Evolutionary conservation across 768 basidiomycete genomes (phyloP), one percentile per base, ranked within the genome.

Genomic region (Kwoniella mangroviensis): DNA sequence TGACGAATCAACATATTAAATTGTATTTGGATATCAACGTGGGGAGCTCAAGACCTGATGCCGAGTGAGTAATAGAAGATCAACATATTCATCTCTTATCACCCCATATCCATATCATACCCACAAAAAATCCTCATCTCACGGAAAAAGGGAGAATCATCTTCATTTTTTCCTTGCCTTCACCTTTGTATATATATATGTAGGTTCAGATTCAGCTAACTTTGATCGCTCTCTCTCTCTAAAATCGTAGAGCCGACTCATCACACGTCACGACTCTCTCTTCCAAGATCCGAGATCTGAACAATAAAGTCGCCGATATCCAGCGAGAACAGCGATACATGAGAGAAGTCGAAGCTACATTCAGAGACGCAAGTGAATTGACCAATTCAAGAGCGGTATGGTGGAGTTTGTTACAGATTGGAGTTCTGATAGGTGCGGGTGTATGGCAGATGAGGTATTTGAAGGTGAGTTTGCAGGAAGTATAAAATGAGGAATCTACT

Each of bases 301-400:
- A 98, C 84, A 87, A 89, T 79, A 96, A 94, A 83, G 86, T 99
- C 59, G 92, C 92, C 82, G 94, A 96, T 76, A 91, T 98, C 65
- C 87, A 93, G 56, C 86, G 94, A 26, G 97, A 98, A 84, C 97
- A 99, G 84, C 92, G 95, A 84, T 99, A 98, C 81, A 96, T 98
- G 85, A 87, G 97, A 53, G 96, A 99, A 84, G 86, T 97, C 73
- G 97, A 99, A 84, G 86, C 92, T 12, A 90, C 92, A 75, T 99
- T 91, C 81, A 86, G 97, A 49, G 85, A 94, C 84, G 83, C 98
- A 72, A 94, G 92, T 75, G 97, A 99, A 84, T 83, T 84, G 17
- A 96, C 93, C 49, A 99, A 99, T 84, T 85, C 90, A n/a, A 86
- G 90, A 69, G 94, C 97, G 1, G 92, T 98, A 55, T 98, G 93